These are phyloP conservation scores for Trifolium repens DNA, from an alignment of 306 rosid genomes.

Conservation along the genomic window DNA sequence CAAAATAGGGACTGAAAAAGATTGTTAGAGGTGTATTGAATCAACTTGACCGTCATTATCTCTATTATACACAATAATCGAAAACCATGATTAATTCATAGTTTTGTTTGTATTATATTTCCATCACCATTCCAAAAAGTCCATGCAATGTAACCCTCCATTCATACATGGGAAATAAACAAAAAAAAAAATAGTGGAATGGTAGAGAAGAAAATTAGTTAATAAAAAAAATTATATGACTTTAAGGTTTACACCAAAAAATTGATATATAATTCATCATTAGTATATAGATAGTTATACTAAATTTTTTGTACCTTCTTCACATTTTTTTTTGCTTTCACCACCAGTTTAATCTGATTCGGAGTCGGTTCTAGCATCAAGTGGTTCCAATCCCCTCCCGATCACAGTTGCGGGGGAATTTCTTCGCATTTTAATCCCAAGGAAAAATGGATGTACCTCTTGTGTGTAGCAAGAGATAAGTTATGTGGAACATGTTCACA, in stretches of 20 bases:
- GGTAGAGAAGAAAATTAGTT: conserved; percentile 36
- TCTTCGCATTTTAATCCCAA: background rate
- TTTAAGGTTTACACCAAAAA: background rate
- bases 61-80: background rate
- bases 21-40: background rate
- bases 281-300: background rate
- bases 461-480: conserved; percentile 23
- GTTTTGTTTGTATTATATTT: conserved; percentile 21
- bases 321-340: background rate
- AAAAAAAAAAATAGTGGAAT: conserved; percentile 7
- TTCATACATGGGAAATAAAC: conserved; percentile 3
- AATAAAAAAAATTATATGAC: background rate
- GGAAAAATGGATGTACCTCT: conserved; percentile 38
- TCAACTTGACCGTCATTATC: background rate
- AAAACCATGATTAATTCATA: background rate
- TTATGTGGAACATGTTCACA: conserved; percentile 42
- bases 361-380: no score
- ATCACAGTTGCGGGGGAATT: background rate
- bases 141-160: conserved; percentile 5
- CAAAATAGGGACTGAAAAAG: background rate
- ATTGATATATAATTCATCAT: no score
- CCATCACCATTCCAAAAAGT: conserved; percentile 3
- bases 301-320: background rate
- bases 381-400: no score
- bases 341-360: no score